These are phyloP conservation scores for Fusarium tanahbumbuense DNA, from an alignment of 2,329 filamentous ascomycete species.

Conservation along the genomic window DNA sequence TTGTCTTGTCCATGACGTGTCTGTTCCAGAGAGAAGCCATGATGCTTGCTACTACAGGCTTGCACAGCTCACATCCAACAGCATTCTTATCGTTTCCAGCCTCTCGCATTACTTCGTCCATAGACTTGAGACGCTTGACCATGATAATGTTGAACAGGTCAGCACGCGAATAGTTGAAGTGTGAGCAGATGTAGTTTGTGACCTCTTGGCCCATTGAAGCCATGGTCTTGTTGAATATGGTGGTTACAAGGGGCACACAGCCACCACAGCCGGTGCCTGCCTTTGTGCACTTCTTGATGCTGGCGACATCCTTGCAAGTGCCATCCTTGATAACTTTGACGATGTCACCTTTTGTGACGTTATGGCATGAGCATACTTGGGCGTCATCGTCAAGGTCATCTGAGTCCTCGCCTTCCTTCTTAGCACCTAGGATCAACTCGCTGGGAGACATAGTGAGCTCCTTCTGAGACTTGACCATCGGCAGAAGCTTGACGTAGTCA, in stretches of 20 bases:
- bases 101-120: conserved; percentile 81
- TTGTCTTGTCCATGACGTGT: conserved; percentile 78
- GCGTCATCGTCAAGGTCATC: conserved; percentile 86
- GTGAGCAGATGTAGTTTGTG: conserved; percentile 85
- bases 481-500: conserved; percentile 90
- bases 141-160: conserved; percentile 93
- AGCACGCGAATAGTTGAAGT: conserved; percentile 85
- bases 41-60: conserved; percentile 84
- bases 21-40: conserved; percentile 85
- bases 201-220: conserved; percentile 86
- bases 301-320: conserved; percentile 81
- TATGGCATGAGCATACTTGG: conserved; percentile 93
- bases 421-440: conserved; percentile 84
- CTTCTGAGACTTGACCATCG: conserved; percentile 87
- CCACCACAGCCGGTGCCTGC: conserved; percentile 91
- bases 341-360: conserved; percentile 87
- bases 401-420: conserved; percentile 76
- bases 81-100: conserved; percentile 77
- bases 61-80: conserved; percentile 88
- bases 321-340: conserved; percentile 79
- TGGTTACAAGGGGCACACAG: conserved; percentile 87
- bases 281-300: conserved; percentile 91
- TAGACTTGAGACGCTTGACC: conserved; percentile 79
- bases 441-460: conserved; percentile 80
- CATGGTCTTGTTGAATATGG: conserved; percentile 93